A percentile compares a stretch with the other conserved stretches of the same genome.
Evolutionary conservation across 805 yeast genomes (phyloP).

Genomic region (Pichia heedii): DNA sequence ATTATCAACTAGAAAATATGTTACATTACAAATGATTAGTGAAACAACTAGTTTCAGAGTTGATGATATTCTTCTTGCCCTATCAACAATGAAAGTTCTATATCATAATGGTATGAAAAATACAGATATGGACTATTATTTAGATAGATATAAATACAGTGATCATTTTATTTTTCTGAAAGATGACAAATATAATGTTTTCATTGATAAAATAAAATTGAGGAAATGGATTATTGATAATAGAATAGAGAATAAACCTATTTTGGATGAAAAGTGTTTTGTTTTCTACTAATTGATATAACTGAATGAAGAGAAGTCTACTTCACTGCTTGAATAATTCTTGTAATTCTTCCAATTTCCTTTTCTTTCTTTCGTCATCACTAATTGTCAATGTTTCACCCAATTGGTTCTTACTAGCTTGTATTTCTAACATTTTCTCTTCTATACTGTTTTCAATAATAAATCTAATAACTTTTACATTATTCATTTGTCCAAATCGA

Average conservation of each 20-base stretch:
- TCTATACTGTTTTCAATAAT: conserved; percentile 79
- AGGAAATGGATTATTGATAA: conserved; percentile 23
- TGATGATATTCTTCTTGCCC: conserved; percentile 51
- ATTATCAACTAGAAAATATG: conserved; percentile 20
- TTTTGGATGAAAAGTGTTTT: conserved; percentile 16
- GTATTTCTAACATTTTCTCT: conserved; percentile 79
- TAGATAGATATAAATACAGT: conserved; percentile 9
- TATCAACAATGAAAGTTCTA: conserved; percentile 46
- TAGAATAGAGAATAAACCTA: conserved; percentile 12
- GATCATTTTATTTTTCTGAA: conserved; percentile 17
- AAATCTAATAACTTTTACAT: conserved; percentile 70
- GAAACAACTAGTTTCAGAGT: conserved; percentile 52
- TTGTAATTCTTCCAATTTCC: conserved; percentile 66
- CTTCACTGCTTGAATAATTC: conserved; percentile 44
- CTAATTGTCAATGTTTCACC: conserved; percentile 74
- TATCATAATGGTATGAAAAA: conserved; percentile 21
- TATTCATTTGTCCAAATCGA: conserved; percentile 73
- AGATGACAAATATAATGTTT: conserved; percentile 18
- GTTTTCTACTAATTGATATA: conserved; percentile 17
- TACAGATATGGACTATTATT: conserved; percentile 23
- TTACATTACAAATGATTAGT: conserved; percentile 44
- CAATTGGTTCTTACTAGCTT: conserved; percentile 70
- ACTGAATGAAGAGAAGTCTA: not conserved
- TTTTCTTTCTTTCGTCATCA: conserved; percentile 63
- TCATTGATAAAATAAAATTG: conserved; percentile 18